Evolutionary conservation across 805 yeast species (phyloP).

Genomic region (Pichia heedii): DNA sequence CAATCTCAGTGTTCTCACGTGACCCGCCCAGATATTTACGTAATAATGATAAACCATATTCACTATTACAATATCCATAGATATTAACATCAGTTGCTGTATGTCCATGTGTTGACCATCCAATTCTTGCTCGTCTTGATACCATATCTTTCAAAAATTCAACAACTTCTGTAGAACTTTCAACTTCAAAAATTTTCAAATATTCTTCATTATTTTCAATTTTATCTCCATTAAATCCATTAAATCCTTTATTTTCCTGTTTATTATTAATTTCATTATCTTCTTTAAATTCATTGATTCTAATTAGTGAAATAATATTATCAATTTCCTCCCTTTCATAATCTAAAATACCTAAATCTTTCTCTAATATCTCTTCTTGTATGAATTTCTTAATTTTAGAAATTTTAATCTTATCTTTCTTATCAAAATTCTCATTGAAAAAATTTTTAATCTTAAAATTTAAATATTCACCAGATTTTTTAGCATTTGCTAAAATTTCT

Average conservation of each 20-base stretch:
- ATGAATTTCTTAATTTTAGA: slow-evolving; percentile 36
- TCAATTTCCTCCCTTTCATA: slow-evolving; percentile 46
- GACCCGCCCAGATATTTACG: slow-evolving; percentile 56
- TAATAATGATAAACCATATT: slow-evolving; percentile 31
- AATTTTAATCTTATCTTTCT: not conserved
- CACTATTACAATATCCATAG: slow-evolving; percentile 64
- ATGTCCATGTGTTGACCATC: slow-evolving; percentile 97
- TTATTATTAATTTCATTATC: too few species aligned
- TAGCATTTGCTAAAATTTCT: slow-evolving; percentile 56
- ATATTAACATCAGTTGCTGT: slow-evolving; percentile 94
- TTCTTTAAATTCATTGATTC: slow-evolving; percentile 38
- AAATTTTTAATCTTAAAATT: slow-evolving; percentile 34
- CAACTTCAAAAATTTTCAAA: slow-evolving; percentile 13
- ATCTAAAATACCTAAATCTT: slow-evolving; percentile 60
- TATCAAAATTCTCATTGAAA: slow-evolving; percentile 1
- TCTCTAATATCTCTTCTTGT: slow-evolving; percentile 42
- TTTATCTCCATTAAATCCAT: slow-evolving; percentile 30
- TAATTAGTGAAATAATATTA: slow-evolving; percentile 28
- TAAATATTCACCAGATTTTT: slow-evolving; percentile 71
- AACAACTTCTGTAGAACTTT: slow-evolving; percentile 17
- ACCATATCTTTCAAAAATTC: slow-evolving; percentile 60
- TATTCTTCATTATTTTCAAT: too few species aligned
- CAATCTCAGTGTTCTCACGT: slow-evolving; percentile 82
- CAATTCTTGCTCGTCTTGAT: slow-evolving; percentile 75
- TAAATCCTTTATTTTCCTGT: too few species aligned